Percentiles rank a stretch among this genome's conserved stretches.
Evolutionary conservation across 192 early-diverging fungal genomes (phyloP).

Genomic region (Backusella mclennaniae): DNA sequence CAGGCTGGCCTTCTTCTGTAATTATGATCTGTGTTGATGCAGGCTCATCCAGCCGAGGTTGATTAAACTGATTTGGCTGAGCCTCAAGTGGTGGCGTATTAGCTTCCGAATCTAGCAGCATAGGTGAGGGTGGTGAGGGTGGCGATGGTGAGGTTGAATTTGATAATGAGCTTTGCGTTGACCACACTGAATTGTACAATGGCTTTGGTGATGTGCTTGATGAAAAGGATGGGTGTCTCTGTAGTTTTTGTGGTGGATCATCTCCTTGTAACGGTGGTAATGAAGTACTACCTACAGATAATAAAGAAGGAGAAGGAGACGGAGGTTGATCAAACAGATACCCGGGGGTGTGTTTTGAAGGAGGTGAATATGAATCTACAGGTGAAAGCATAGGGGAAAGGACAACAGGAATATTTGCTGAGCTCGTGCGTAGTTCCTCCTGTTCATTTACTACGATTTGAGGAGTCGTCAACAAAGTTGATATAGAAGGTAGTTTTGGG

Average conservation of each 20-base stretch:
- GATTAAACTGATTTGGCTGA: neutral
- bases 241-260: slow-evolving; percentile 25
- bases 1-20: slow-evolving; percentile 14
- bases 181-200: slow-evolving; percentile 6
- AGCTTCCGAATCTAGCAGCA: neutral
- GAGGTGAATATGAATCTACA: slow-evolving; percentile 4
- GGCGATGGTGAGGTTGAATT: slow-evolving; percentile 8
- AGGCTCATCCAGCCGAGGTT: neutral
- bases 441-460: neutral
- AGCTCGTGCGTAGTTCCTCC: neutral
- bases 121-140: neutral
- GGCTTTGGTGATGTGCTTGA: slow-evolving; percentile 10
- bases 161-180: neutral
- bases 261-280: slow-evolving; percentile 29
- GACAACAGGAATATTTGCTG: neutral
- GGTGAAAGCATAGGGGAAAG: slow-evolving; percentile 19
- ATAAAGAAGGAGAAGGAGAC: neutral
- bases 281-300: neutral
- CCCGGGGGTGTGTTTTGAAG: neutral
- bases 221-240: slow-evolving; percentile 8
- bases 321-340: neutral
- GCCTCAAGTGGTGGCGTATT: neutral
- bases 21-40: slow-evolving; percentile 19
- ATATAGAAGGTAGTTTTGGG: slow-evolving; percentile 12
- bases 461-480: slow-evolving; percentile 5